Base-by-base conservation (phyloP, 495 filamentous ascomycete genomes). In the Neurospora tetraspora region DNA sequence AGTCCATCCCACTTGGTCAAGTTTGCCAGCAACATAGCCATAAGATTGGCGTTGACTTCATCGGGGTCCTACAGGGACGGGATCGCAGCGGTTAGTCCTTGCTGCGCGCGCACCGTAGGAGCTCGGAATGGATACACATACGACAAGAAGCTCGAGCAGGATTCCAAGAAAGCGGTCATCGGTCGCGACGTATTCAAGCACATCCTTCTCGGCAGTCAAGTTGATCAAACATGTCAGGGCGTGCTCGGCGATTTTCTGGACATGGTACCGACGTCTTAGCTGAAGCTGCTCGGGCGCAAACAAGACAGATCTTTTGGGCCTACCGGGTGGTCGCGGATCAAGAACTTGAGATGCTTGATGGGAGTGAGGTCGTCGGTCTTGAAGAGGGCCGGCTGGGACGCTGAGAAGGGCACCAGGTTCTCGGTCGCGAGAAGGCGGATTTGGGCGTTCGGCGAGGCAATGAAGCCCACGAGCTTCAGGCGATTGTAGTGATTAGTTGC, bases 211-310 rank as follows among this genome's bases (percentile, higher is more conserved):
- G 27, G 87, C 86, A 14, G 94, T 93, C 43, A 99, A 86, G 80
- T 99, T 99, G 80, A 98, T 90, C 53, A 99, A 87, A 69, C 98
- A 97, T 11, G 89, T 96, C 72, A 98, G 81, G n/a, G 91, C 95
- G 86, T 97, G 91, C 76, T 94, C 93, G 27, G 95, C 92, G 73
- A 97, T 97, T 76, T 91, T 88, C 93, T 97, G 76, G 12, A 38
- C 23, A 69, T 37, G 39, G 36, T 38, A 2, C 43, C 61, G 71
- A 75, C 71, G 45, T 39, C 16, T 23, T 59, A 12, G 38, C n/a
- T n/a, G 53, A 20, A 37, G 38, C 27, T 65, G 53, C 53, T 65
- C 6, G 53, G 53, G 53, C 53, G 53, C 53, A 36, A 65, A 65
- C 3, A 36, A 36, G 27, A 34, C 27, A 36, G 14, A 27, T 65